Percentiles rank a stretch among this genome's conserved stretches.
phyloP scores from a whole-genome alignment of 1,139 yeast genomes.

The Candida frijolesensis region DNA sequence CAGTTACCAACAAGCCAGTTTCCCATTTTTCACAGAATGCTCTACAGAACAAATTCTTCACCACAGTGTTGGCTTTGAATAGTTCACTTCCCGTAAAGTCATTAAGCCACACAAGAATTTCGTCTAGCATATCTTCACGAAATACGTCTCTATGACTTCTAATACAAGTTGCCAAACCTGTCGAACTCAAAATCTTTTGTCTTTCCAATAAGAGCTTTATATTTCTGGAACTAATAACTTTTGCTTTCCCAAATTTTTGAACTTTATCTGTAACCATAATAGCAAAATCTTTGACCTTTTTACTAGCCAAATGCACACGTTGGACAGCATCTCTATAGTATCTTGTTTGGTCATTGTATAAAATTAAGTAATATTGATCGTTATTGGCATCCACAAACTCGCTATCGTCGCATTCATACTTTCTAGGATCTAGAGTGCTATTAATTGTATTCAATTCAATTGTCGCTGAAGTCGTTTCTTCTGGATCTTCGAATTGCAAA shows the following conservation, averaged over 20 bases:
- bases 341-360: constrained; percentile 80
- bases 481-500: constrained; percentile 35
- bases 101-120: constrained; percentile 64
- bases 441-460: constrained; percentile 29
- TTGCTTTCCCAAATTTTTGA: constrained; percentile 68
- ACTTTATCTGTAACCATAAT: constrained; percentile 70
- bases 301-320: constrained; percentile 64
- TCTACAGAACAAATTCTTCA: constrained; percentile 56
- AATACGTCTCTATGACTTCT: constrained; percentile 69
- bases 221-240: constrained; percentile 60
- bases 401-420: constrained; percentile 28
- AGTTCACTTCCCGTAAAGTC: constrained; percentile 61
- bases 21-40: constrained; percentile 60
- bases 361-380: constrained; percentile 55
- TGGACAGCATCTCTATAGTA: constrained; percentile 76
- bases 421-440: constrained; percentile 33
- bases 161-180: constrained; percentile 70
- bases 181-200: constrained; percentile 54
- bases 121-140: constrained; percentile 81
- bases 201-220: constrained; percentile 52
- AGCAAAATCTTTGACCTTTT: constrained; percentile 68
- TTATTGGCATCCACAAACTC: constrained; percentile 46
- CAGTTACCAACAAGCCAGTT: constrained; percentile 37
- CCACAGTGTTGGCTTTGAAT: constrained; percentile 48
- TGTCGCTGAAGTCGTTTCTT: constrained; percentile 22